Conservation (phyloP, 2,329 filamentous ascomycete species). For the Aaosphaeria arxii region DNA sequence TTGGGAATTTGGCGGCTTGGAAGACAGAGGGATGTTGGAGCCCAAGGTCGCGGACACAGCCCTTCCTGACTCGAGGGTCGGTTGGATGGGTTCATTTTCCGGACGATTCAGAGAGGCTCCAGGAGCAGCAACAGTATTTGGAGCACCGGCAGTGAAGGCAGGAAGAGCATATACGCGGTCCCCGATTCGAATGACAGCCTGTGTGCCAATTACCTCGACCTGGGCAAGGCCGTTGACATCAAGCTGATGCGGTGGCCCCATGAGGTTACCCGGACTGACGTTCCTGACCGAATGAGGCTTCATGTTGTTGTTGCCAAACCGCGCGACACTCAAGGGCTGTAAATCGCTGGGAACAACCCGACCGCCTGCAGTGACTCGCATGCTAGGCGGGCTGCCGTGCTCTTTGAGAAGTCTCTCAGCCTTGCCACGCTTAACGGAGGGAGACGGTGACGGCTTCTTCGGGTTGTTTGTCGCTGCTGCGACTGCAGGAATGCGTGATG, state of each 20-base stretch:
- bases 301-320: constrained; percentile 29
- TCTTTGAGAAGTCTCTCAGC: constrained; percentile 50
- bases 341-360: constrained; percentile 50
- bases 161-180: constrained; percentile 30
- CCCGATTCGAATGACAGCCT: constrained; percentile 28
- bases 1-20: constrained; percentile 5
- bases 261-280: constrained; percentile 16
- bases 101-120: no score
- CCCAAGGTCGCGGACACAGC: constrained; percentile 11
- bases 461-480: constrained; percentile 12
- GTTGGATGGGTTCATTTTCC: constrained; percentile 13
- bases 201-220: constrained; percentile 28
- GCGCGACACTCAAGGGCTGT: constrained; percentile 26
- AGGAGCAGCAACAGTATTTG: neutral
- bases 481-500: constrained; percentile 13
- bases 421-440: constrained; percentile 50
- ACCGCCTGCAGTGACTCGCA: constrained; percentile 53
- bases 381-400: constrained; percentile 50
- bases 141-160: neutral
- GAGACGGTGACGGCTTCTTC: constrained; percentile 47
- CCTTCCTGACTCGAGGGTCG: neutral
- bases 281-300: constrained; percentile 20
- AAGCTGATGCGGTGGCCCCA: constrained; percentile 19
- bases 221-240: constrained; percentile 19
- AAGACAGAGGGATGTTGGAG: constrained; percentile 8